Base-by-base conservation (phyloP, 1,139 yeast genomes). In the Geotrichum klebahnii region DNA sequence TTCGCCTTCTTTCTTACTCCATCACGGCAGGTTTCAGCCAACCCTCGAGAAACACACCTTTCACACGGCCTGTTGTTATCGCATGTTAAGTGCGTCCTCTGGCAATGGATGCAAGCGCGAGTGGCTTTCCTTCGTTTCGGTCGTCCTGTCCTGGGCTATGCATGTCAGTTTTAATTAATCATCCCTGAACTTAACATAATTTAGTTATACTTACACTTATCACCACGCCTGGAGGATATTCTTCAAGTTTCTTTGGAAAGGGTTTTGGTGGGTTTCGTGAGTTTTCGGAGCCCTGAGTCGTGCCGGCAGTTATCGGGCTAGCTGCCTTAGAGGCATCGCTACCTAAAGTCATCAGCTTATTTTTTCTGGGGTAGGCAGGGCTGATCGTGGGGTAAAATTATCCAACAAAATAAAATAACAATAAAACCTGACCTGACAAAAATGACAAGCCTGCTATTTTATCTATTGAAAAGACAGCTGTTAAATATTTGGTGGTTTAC, bases 101-200 rank as follows among this genome's bases (percentile, higher is more conserved):
- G 89, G 64, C 97, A 90, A 67, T 88, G 94, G 47, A 80, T 79
- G 61, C 97, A 90, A n/a, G 97, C 97, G 53, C 95, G 74, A 9
- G 82, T 74, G 0, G 92, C 87, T 66, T 88, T 88, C 57, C 68
- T 71, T 44, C 78, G 68, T 45, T 64, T 65, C 24, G 67, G 63
- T 32, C 54, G 51, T 43, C 55, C 59, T 19, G 55, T 55, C 28
- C 52, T 41, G 28, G 54, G 58, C 52, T 42, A 19, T 3, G 8
- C 17, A 3, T 8, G 44, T 46, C 32, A 46, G 44, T 9, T 9
- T 8, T n/a, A 20, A 14, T 34, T 16, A 23, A 19, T 32, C 26
- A n/a, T n/a, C n/a, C 22, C 12, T n/a, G 35, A 17, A 20, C 28
- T 8, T 5, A 14, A 33, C 2, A 32, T 24, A 45, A 22, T 17